phyloP scores from a whole-genome alignment of 1,284 basidiomycete genomes.

The Boletus sp. region DNA sequence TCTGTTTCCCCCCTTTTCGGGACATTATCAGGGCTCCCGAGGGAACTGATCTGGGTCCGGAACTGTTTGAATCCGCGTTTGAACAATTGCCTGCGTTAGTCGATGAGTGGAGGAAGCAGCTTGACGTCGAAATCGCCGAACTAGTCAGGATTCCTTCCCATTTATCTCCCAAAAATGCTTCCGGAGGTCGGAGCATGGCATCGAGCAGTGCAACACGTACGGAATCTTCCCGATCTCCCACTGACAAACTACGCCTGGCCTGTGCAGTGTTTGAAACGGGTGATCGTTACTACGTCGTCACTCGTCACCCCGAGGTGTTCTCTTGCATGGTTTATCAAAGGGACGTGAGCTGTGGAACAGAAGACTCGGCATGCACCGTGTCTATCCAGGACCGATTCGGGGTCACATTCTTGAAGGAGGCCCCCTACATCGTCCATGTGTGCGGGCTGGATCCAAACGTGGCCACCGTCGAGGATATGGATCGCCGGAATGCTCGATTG shows the following conservation, averaged over 20 bases:
- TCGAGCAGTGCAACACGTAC: not conserved
- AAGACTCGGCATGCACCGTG: not conserved
- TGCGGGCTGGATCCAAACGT: constrained; percentile 22
- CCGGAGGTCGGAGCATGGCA: no score
- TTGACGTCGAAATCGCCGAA: constrained; percentile 8
- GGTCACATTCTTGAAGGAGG: constrained; percentile 1
- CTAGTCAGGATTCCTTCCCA: constrained; percentile 5
- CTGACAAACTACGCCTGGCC: constrained; percentile 7
- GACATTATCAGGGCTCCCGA: constrained; percentile 10
- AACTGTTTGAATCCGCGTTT: constrained; percentile 13
- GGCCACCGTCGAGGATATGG: constrained; percentile 22
- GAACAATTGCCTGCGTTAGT: not conserved
- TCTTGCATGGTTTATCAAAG: not conserved
- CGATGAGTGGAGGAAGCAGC: not conserved
- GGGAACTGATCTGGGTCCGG: not conserved
- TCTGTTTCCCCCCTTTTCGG: constrained; percentile 5
- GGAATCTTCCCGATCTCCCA: not conserved
- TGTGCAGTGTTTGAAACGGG: not conserved
- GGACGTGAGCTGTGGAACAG: no score
- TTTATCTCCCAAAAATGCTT: not conserved
- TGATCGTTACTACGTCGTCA: no score
- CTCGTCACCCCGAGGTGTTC: not conserved
- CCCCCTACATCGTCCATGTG: constrained; percentile 8
- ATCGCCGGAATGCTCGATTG: constrained; percentile 11
- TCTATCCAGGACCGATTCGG: not conserved